phyloP scores from a whole-genome alignment of 352 stramenopile genomes.

The Sclerospora graminicola region DNA sequence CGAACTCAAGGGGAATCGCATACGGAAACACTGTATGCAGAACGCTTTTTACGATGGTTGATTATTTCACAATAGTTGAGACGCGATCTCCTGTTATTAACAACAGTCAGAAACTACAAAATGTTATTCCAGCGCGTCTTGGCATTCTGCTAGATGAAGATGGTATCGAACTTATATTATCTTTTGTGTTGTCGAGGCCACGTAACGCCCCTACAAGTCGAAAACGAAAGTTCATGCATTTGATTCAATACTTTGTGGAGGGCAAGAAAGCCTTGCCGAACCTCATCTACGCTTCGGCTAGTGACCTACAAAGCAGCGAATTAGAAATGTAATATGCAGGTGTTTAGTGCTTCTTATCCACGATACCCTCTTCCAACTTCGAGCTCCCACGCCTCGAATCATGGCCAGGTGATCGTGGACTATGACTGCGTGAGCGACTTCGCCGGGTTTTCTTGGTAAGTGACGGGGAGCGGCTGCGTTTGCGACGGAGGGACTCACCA shows the following conservation, averaged over 20 bases:
- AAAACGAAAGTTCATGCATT: no score
- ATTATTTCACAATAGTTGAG: no score
- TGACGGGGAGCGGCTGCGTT: constrained; percentile 36
- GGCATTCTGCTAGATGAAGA: no score
- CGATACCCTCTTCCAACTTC: constrained; percentile 5
- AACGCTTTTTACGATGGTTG: constrained; percentile 58
- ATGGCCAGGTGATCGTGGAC: constrained; percentile 15
- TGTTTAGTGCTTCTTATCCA: constrained; percentile 22
- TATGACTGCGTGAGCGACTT: constrained; percentile 47
- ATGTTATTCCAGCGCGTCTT: no score
- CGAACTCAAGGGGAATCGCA: constrained; percentile 64
- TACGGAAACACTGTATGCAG: constrained; percentile 70
- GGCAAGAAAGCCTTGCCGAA: background rate
- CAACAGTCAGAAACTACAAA: no score
- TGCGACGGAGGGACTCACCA: constrained; percentile 25
- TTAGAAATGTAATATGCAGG: constrained; percentile 16
- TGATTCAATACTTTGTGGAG: constrained; percentile 1
- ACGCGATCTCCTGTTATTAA: no score
- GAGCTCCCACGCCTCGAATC: constrained; percentile 5
- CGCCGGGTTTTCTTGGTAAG: constrained; percentile 28
- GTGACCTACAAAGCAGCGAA: constrained; percentile 16
- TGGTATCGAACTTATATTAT: no score
- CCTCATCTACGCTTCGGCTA: constrained; percentile 3
- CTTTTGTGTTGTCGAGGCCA: no score
- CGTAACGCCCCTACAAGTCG: no score